Base-by-base conservation (phyloP, 2,329 filamentous ascomycete species). In the Decorospora gaudefroyi region DNA sequence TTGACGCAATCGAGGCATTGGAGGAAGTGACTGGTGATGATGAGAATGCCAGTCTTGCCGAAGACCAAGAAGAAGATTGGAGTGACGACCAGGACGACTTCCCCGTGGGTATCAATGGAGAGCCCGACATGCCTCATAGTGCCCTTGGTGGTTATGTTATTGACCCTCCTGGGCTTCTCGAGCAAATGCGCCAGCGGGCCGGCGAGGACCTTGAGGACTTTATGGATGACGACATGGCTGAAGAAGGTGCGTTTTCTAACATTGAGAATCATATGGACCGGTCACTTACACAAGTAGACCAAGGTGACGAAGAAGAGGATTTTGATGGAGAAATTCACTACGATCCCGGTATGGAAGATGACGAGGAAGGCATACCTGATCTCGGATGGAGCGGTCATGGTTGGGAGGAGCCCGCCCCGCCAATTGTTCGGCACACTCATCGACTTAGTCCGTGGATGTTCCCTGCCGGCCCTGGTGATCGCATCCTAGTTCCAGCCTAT, bases 241-340 rank as follows among this genome's bases (percentile, higher is more conserved):
- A 81, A 49, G 80, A 81, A 55, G 80, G 77, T 76, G 65, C 49
- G 86, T 87, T 29, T 10, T 16, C 23, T 4, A 17, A 43, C 13
- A 30, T 19, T 8, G n/a, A 36, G 38, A 33, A 47, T 30, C 23
- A 17, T 11, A 21, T 39, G 10, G 6, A 11, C 22, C 35, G 16
- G 30, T 56, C 35, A 56, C 50, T 83, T 77, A 46, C 51, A 26
- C 19, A 46, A 36, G 64, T 63, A 59, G 76, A 74, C 55, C 72
- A 77, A 51, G 78, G 78, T 21, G 76, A 77, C n/a, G 88, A 90
- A 32, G 85, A 87, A 12, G 86, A 87, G 27, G 84, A 85, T 29
- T 82, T 85, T 15, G 82, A 83, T 17, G 82, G 83, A 19, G 82
- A 83, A 11, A 79, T 87, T 55, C 84, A 76, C 21, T 79, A 77